A percentile compares a stretch with the other conserved stretches of the same genome.
Evolutionary conservation across 2,329 filamentous ascomycete species (phyloP).

Genomic region (Aspergillus clavatus): DNA sequence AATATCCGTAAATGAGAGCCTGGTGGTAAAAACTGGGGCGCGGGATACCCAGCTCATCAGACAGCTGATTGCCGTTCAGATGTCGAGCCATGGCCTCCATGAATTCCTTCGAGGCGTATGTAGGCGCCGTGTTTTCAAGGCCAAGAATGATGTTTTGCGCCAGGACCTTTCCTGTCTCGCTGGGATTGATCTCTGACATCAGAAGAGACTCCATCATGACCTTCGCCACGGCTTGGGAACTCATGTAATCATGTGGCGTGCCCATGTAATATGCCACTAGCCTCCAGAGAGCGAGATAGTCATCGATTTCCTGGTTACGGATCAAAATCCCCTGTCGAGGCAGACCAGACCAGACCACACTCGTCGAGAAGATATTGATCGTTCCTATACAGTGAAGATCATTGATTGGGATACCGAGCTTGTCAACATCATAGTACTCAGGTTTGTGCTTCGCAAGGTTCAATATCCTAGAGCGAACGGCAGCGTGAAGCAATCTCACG

Average conservation of each 20-base stretch:
- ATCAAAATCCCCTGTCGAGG: constrained; percentile 69
- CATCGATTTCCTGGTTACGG: constrained; percentile 55
- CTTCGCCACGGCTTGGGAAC: constrained; percentile 52
- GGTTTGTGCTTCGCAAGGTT: constrained; percentile 53
- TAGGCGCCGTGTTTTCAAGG: constrained; percentile 61
- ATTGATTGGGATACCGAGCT: constrained; percentile 65
- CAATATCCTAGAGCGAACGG: constrained; percentile 62
- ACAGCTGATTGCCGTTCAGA: constrained; percentile 63
- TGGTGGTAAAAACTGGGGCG: constrained; percentile 55
- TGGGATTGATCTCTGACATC: constrained; percentile 62
- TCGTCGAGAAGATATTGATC: constrained; percentile 64
- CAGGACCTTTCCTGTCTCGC: constrained; percentile 57
- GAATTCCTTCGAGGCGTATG: constrained; percentile 61
- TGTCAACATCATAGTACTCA: constrained; percentile 57
- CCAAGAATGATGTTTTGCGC: constrained; percentile 71
- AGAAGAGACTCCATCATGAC: constrained; percentile 64
- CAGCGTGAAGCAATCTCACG: constrained; percentile 65
- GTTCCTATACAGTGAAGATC: constrained; percentile 71
- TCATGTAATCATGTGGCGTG: constrained; percentile 59
- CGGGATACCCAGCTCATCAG: constrained; percentile 56
- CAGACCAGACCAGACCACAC: constrained; percentile 63
- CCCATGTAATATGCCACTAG: constrained; percentile 69
- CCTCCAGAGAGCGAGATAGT: constrained; percentile 72
- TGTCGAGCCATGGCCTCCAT: constrained; percentile 64
- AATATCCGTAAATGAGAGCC: constrained; percentile 59